These are phyloP conservation scores for Neoscytalidium dimidiatum DNA, from an alignment of 2,329 filamentous ascomycete genomes.

Conservation along the genomic window DNA sequence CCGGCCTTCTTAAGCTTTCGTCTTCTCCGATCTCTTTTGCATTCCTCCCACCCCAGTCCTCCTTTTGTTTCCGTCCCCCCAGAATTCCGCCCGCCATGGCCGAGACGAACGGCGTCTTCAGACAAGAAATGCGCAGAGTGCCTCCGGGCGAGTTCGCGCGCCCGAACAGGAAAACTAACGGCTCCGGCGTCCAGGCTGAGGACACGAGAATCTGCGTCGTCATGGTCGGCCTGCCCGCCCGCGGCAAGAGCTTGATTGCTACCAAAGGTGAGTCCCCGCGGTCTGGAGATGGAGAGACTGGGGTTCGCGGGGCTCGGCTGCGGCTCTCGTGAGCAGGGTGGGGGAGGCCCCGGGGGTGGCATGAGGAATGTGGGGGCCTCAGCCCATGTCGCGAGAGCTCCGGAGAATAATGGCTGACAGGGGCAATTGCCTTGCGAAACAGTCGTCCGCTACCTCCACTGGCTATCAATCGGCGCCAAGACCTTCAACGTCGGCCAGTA, in stretches of 20 bases:
- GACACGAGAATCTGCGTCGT: conserved; percentile 97
- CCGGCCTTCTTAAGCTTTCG: conserved; percentile 11
- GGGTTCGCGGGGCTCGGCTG: conserved; percentile 6
- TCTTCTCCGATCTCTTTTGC: neutral
- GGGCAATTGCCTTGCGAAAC: neutral
- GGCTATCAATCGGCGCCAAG: conserved; percentile 90
- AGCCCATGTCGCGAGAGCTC: conserved; percentile 2
- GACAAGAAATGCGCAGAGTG: conserved; percentile 42
- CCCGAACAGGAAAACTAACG: conserved; percentile 53
- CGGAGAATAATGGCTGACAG: neutral
- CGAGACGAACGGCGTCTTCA: conserved; percentile 37
- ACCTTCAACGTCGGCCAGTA: conserved; percentile 99
- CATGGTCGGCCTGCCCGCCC: conserved; percentile 94
- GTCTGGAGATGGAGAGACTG: conserved; percentile 9
- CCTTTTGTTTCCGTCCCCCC: neutral
- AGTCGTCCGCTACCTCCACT: conserved; percentile 79
- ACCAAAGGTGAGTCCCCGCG: conserved; percentile 74
- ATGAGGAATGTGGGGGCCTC: conserved; percentile 18
- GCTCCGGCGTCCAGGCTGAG: conserved; percentile 81
- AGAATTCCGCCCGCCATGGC: conserved; percentile 23
- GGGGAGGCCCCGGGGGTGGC: conserved; percentile 16
- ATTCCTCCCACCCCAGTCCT: neutral
- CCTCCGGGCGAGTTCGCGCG: conserved; percentile 46
- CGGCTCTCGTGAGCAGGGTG: conserved; percentile 13
- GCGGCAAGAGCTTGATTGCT: conserved; percentile 96